A percentile compares a stretch with the other conserved stretches of the same genome.
Evolutionary conservation across 2,329 filamentous ascomycete genomes (phyloP).

Genomic region (Colletotrichum limetticola): DNA sequence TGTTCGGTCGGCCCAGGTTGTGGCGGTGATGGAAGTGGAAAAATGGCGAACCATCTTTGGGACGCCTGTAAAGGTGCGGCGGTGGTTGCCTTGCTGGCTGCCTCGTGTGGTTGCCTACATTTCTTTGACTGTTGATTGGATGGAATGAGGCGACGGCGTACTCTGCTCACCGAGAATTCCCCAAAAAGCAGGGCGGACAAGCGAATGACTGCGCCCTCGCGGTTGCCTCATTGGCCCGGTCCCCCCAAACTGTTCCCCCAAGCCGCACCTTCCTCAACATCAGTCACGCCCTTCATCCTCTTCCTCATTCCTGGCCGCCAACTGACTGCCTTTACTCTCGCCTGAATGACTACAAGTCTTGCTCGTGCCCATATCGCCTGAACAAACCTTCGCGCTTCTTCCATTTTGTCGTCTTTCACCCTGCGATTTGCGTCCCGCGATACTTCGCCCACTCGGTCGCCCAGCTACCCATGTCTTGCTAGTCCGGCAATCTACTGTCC

Average conservation of each 20-base stretch:
- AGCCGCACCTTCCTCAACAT: not conserved
- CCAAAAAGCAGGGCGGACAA: conserved; percentile 20
- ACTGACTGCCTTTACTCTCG: not conserved
- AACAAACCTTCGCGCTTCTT: conserved; percentile 19
- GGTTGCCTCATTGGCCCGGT: not conserved
- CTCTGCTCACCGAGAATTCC: conserved; percentile 8
- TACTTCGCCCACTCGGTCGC: not conserved
- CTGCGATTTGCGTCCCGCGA: not conserved
- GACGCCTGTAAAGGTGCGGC: not conserved
- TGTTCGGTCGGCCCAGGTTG: not conserved
- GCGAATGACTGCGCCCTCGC: conserved; percentile 8
- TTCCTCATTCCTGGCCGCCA: conserved; percentile 6
- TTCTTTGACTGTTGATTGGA: not conserved
- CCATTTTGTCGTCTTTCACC: conserved; percentile 10
- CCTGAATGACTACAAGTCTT: conserved; percentile 19
- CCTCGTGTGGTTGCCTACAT: conserved; percentile 6
- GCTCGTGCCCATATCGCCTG: conserved; percentile 17
- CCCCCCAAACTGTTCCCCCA: not conserved
- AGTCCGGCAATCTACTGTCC: not conserved
- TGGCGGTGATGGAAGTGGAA: not conserved
- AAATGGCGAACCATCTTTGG: conserved; percentile 4
- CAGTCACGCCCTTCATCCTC: not conserved
- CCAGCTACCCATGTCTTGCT: conserved; percentile 17
- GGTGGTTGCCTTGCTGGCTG: conserved; percentile 1
- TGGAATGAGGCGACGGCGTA: not conserved